Evolutionary conservation across 345 rosid genomes (phyloP).

Genomic region (Triadica sebifera): DNA sequence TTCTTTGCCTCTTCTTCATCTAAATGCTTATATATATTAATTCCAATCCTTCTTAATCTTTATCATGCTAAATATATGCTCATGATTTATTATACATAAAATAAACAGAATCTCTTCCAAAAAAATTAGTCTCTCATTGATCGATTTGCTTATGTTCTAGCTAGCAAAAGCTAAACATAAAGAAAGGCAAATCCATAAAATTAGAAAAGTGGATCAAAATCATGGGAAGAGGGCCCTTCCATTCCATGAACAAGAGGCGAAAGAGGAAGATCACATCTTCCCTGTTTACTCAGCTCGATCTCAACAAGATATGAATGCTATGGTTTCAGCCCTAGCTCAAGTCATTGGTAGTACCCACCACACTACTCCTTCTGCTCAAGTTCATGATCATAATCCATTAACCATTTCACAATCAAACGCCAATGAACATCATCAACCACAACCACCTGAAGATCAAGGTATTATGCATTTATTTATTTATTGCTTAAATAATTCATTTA

Average conservation of each 20-base stretch:
- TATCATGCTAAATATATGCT: too few relatives aligned
- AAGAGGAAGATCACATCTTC: slow-evolving; percentile 46
- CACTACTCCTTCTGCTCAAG: slow-evolving; percentile 23
- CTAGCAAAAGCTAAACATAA: too few relatives aligned
- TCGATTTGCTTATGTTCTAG: too few relatives aligned
- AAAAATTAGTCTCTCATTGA: too few relatives aligned
- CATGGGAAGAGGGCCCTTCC: slow-evolving; percentile 53
- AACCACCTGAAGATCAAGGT: slow-evolving; percentile 38
- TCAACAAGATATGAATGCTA: slow-evolving; percentile 59
- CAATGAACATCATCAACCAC: slow-evolving; percentile 14
- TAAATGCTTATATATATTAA: too few relatives aligned
- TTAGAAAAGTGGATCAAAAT: slow-evolving; percentile 43
- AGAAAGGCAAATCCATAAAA: background rate
- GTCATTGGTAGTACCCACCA: slow-evolving; percentile 46
- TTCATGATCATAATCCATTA: background rate
- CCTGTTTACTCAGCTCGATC: slow-evolving; percentile 65
- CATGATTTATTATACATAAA: too few relatives aligned
- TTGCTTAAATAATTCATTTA: background rate
- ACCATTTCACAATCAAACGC: slow-evolving; percentile 20
- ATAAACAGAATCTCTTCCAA: too few relatives aligned
- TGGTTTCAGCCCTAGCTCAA: slow-evolving; percentile 72
- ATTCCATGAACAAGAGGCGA: slow-evolving; percentile 42
- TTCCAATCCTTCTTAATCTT: too few relatives aligned
- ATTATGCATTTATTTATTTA: background rate
- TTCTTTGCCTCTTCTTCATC: too few relatives aligned